Base-by-base conservation (phyloP, 2,329 filamentous ascomycete species). In the Penicillium sp. region DNA sequence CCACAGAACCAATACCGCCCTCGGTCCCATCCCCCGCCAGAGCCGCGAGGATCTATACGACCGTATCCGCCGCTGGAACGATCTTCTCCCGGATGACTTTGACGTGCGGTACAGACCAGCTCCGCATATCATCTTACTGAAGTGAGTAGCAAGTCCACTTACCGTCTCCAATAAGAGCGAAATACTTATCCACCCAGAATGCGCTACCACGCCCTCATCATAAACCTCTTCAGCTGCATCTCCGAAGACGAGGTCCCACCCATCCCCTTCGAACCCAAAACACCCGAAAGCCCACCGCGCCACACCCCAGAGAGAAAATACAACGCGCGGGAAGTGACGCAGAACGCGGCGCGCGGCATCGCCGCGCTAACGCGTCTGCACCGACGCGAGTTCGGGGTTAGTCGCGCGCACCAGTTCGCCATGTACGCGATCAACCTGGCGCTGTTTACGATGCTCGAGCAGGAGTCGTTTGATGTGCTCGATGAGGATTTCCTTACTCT, bases 391-490 rank as follows among this genome's bases (percentile, higher is more conserved):
- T 68, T 62, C 44, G 65, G 68, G 4, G 55, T 70, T 48, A 63
- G 53, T 29, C 62, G 66, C 4, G 65, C 64, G 6, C 68, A 70
- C 46, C 59, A 64, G 19, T 70, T 69, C 39, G 63, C 66, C 12
- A 57, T 70, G 50, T 70, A 69, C 43, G 65, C 67, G 0, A 64
- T 70, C 42, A 70, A 68, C 21, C 56, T 70, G 7, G 67, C 67
- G 2, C 51, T 70, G 0, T 70, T 69, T 38, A 61, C 63, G 0
- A 51, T 70, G 55, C 49, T 69, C 2, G 61, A 66, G 9, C 53
- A 57, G 2, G 51, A 52, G 7, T 33, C 52, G 1, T 69, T 68
- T 46, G 61, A 69, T 40, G 60, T 69, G 1, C 49, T 67, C 0
- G 67, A 70, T 35, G 44, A 51, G 3, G 65, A 69, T 34, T 70